These are phyloP conservation scores for Xylaria polymorpha DNA, from an alignment of 2,329 filamentous ascomycete species.

Conservation along the genomic window DNA sequence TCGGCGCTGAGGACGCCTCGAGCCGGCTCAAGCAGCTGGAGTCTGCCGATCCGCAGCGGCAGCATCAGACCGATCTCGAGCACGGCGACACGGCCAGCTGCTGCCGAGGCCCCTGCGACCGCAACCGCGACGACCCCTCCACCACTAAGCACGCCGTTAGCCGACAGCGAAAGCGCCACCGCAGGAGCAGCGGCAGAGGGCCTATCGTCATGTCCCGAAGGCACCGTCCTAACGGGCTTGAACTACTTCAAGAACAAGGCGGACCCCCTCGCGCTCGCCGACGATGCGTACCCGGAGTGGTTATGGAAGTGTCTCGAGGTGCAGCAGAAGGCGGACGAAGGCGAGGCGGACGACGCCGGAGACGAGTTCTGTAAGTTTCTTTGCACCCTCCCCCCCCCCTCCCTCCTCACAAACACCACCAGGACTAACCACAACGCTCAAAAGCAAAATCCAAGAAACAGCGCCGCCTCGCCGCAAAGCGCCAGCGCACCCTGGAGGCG, in stretches of 20 bases:
- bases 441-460: conserved; percentile 87
- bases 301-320: conserved; percentile 78
- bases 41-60: conserved; percentile 37
- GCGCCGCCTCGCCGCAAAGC: conserved; percentile 76
- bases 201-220: conserved; percentile 69
- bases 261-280: conserved; percentile 79
- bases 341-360: conserved; percentile 66
- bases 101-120: conserved; percentile 53
- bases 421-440: conserved; percentile 22
- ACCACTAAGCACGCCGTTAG: conserved; percentile 46
- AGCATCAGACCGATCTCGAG: conserved; percentile 53
- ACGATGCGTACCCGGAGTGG: conserved; percentile 84
- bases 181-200: conserved; percentile 29
- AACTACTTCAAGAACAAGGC: conserved; percentile 80
- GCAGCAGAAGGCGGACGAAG: conserved; percentile 63
- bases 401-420: neutral
- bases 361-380: conserved; percentile 81
- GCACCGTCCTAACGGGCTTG: conserved; percentile 77
- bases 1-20: conserved; percentile 48
- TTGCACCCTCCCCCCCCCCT: neutral
- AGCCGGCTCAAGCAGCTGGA: conserved; percentile 39
- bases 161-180: conserved; percentile 38
- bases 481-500: conserved; percentile 66
- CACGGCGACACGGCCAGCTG: conserved; percentile 49
- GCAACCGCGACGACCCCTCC: conserved; percentile 39